Percentiles rank a stretch among this genome's conserved stretches.
Evolutionary conservation across 2,329 filamentous ascomycete genomes (phyloP).

Genomic region (Dendryphion nanum): DNA sequence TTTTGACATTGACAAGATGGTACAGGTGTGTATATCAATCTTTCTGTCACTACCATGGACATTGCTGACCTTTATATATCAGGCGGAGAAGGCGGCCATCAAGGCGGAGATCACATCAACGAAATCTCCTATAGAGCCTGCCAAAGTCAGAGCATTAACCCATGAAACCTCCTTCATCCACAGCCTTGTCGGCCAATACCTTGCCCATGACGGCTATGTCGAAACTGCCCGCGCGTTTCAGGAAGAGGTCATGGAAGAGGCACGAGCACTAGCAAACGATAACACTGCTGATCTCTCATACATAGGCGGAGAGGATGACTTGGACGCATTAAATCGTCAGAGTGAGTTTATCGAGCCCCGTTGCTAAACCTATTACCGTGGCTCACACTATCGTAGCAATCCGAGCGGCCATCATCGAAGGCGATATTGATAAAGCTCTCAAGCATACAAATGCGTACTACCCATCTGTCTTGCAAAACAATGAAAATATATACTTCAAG

Average conservation of each 20-base stretch:
- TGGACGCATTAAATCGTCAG: conserved; percentile 83
- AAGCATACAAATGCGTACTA: conserved; percentile 78
- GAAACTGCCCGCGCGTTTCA: conserved; percentile 89
- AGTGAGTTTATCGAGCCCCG: conserved; percentile 55
- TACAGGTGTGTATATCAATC: conserved; percentile 58
- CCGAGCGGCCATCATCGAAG: conserved; percentile 80
- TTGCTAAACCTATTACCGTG: neutral
- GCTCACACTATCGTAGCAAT: no score
- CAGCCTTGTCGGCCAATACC: conserved; percentile 79
- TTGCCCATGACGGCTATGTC: conserved; percentile 93
- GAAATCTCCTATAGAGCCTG: conserved; percentile 8
- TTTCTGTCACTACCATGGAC: neutral
- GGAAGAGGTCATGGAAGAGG: conserved; percentile 73
- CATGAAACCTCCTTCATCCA: conserved; percentile 79
- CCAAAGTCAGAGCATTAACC: conserved; percentile 19
- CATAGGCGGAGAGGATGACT: conserved; percentile 72
- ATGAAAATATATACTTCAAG: conserved; percentile 83
- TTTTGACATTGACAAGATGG: conserved; percentile 86
- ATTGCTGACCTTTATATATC: conserved; percentile 2
- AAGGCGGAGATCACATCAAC: conserved; percentile 29
- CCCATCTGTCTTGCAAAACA: conserved; percentile 73
- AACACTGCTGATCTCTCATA: conserved; percentile 48
- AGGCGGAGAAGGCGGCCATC: conserved; percentile 35
- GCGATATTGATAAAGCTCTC: conserved; percentile 88
- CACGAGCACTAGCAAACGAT: conserved; percentile 64